Base-by-base conservation (phyloP, 2,329 filamentous ascomycete genomes). In the Fusarium hainanense region DNA sequence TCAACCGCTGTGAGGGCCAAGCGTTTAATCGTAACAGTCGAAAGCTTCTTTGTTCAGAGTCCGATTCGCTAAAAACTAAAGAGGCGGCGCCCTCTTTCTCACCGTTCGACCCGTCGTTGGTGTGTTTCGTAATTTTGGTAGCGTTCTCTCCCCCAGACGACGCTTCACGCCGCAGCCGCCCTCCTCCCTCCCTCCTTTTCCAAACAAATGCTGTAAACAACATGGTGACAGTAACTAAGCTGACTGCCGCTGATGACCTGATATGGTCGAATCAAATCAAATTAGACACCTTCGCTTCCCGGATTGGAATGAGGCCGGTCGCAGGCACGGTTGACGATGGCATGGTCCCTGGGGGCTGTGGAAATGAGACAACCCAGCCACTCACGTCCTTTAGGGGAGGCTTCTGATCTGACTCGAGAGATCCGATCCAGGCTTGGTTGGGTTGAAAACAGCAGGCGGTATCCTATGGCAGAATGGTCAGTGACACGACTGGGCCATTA, bases 221-320 rank as follows among this genome's bases (percentile, higher is more conserved):
- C 42, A 30, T 37, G 18, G 34, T 37, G 34, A n/a, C 34, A n/a
- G 34, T 37, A n/a, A 37, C 34, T 6, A 37, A 37, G 44, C n/a
- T 60, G 55, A 43, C 34, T 23, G 23, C 18, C 32, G 28, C 27
- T 37, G 49, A 32, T 52, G 49, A n/a, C 37, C 50, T 59, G 51
- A 59, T 13, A 42, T 58, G 47, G 40, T 47, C 57, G 61, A 58
- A 42, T 59, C 57, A 63, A 58, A 42, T 59, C 63, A 66, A 66
- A 66, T 66, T 61, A 66, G 40, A 66, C 62, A 71, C 68, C 71
- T 43, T 71, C 68, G 66, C 65, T 55, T 66, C 47, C 42, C 54
- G 46, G 34, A 25, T 21, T 66, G 52, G 52, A 66, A 66, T 55
- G 61, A 51, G 44, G 48, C 54, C 40, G 54, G 30, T 41, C 42